Percentiles rank a stretch among this genome's conserved stretches.
These are phyloP conservation scores for Colletotrichum higginsianum DNA, from an alignment of 2,329 filamentous ascomycete species.

Conservation along the genomic window DNA sequence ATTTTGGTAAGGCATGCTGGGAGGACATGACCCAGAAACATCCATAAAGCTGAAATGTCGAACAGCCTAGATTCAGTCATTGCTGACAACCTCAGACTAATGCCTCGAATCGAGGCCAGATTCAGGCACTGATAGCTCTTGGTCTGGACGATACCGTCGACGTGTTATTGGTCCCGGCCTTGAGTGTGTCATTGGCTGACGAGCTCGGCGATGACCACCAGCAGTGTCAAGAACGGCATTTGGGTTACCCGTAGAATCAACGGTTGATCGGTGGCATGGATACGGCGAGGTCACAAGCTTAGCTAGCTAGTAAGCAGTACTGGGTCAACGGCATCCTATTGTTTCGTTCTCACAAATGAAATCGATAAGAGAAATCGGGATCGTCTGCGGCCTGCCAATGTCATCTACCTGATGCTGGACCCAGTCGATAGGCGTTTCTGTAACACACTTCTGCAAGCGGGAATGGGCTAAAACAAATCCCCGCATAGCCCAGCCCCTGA, in stretches of 20 bases:
- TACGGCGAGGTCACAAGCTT: not conserved
- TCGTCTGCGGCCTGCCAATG: conserved; percentile 20
- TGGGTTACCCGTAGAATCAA: too few relatives aligned
- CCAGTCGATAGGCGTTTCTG: conserved; percentile 25
- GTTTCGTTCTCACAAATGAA: conserved; percentile 10
- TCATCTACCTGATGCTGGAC: conserved; percentile 10
- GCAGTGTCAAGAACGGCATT: not conserved
- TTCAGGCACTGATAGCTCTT: not conserved
- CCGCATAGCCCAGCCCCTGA: conserved; percentile 32
- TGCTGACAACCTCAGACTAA: not conserved
- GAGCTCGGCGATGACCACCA: not conserved
- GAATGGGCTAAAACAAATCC: conserved; percentile 39
- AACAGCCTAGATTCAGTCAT: not conserved
- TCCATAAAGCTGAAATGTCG: not conserved
- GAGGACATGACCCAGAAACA: not conserved
- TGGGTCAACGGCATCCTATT: not conserved
- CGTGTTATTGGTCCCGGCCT: not conserved
- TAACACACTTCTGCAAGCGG: conserved; percentile 27
- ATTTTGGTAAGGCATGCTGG: not conserved
- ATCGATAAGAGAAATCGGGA: not conserved
- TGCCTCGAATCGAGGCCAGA: not conserved
- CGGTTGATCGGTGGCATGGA: not conserved
- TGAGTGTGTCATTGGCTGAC: not conserved
- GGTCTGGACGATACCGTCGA: not conserved
- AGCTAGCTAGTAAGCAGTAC: not conserved